These are phyloP conservation scores for Phytophthora rubi DNA, from an alignment of 352 stramenopile genomes.

Conservation along the genomic window DNA sequence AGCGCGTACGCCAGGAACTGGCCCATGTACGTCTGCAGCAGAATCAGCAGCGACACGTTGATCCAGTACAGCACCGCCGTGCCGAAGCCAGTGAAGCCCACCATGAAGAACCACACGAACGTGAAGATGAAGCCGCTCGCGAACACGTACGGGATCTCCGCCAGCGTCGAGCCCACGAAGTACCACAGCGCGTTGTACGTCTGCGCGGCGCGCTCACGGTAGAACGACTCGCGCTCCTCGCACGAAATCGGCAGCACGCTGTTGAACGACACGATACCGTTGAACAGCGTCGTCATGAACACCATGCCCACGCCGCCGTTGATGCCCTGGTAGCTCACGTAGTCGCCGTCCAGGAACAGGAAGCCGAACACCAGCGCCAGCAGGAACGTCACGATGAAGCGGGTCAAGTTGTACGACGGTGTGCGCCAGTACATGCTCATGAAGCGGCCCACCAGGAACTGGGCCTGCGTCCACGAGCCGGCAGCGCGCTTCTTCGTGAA, in stretches of 20 bases:
- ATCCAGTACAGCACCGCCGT: constrained; percentile 27
- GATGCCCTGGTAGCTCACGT: constrained; percentile 45
- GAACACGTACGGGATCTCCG: constrained; percentile 32
- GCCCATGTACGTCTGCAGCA: constrained; percentile 40
- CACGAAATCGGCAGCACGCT: constrained; percentile 14
- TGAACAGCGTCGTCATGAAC: constrained; percentile 85
- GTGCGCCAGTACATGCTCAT: constrained; percentile 82
- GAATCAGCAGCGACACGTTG: constrained; percentile 26
- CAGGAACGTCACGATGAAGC: constrained; percentile 71
- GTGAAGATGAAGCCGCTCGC: constrained; percentile 31
- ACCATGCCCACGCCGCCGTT: constrained; percentile 76
- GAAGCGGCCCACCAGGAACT: constrained; percentile 30
- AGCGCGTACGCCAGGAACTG: constrained; percentile 31
- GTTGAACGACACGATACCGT: constrained; percentile 37
- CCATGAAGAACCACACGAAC: constrained; percentile 31
- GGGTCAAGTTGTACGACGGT: constrained; percentile 82
- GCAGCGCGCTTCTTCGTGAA: constrained; percentile 28
- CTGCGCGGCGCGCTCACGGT: constrained; percentile 18
- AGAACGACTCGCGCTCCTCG: constrained; percentile 14
- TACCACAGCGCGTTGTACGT: constrained; percentile 26
- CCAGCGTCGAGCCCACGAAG: constrained; percentile 19
- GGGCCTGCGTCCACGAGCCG: constrained; percentile 19
- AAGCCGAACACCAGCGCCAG: constrained; percentile 80
- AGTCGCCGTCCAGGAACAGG: constrained; percentile 54
- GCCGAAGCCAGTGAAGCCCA: constrained; percentile 39